Evolutionary conservation across 257 asterid genomes (phyloP).

Genomic region (Capsicum rhomboideum): DNA sequence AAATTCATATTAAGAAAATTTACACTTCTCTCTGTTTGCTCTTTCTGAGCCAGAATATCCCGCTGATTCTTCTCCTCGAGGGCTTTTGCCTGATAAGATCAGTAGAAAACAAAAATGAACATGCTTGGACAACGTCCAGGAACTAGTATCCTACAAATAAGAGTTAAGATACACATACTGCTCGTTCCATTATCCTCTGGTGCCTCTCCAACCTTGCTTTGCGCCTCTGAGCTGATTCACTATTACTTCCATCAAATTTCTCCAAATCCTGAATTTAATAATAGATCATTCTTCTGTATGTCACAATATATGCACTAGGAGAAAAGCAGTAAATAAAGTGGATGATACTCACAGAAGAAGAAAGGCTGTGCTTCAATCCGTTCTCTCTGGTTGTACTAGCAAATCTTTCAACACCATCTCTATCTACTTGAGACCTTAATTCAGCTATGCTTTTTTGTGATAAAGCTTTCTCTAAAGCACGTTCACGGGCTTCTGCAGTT

Average conservation of each 20-base stretch:
- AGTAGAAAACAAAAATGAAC: slow-evolving; percentile 1
- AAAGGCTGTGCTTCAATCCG: slow-evolving; percentile 73
- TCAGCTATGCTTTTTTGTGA: slow-evolving; percentile 52
- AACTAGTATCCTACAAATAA: slow-evolving; percentile 7
- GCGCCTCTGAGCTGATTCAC: slow-evolving; percentile 84
- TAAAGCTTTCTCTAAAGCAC: slow-evolving; percentile 84
- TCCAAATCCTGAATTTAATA: slow-evolving; percentile 66
- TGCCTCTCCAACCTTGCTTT: slow-evolving; percentile 94
- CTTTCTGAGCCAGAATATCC: slow-evolving; percentile 84
- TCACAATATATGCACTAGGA: background rate
- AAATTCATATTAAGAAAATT: slow-evolving; percentile 5
- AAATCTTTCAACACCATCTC: slow-evolving; percentile 21
- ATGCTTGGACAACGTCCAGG: slow-evolving; percentile 4
- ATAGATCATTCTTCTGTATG: slow-evolving; percentile 13
- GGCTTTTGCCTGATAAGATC: slow-evolving; percentile 77
- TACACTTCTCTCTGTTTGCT: slow-evolving; percentile 97
- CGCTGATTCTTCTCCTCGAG: slow-evolving; percentile 96
- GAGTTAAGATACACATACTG: slow-evolving; percentile 37
- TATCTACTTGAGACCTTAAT: slow-evolving; percentile 36
- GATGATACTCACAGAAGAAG: slow-evolving; percentile 67
- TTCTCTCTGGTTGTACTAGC: slow-evolving; percentile 40
- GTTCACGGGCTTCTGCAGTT: slow-evolving; percentile 91
- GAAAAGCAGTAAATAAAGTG: slow-evolving; percentile 5
- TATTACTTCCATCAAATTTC: slow-evolving; percentile 31
- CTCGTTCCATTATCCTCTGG: slow-evolving; percentile 96